A percentile compares a stretch with the other conserved stretches of the same genome.
Conservation (phyloP, 306 rosid species). For the Prunus salicina region DNA sequence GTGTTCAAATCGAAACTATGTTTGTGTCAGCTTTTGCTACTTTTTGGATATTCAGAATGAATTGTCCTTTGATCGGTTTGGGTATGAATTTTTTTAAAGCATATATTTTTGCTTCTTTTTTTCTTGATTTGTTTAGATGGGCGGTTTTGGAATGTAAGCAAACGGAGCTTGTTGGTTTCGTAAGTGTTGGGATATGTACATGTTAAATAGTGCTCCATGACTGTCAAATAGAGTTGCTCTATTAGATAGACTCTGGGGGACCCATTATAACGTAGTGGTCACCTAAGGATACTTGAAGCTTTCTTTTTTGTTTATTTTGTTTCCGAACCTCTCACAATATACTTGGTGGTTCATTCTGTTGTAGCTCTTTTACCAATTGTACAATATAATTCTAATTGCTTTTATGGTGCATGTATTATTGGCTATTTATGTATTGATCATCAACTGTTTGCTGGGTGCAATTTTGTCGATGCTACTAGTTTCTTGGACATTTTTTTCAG, state of each 20-base stretch:
- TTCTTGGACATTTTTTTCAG: background rate
- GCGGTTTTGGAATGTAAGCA: background rate
- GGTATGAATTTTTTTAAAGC: background rate
- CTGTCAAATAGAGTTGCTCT: background rate
- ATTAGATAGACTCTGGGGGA: background rate
- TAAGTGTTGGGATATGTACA: background rate
- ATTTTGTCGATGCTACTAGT: background rate
- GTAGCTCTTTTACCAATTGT: background rate
- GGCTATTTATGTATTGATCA: background rate
- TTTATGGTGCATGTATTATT: background rate
- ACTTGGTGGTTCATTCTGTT: background rate
- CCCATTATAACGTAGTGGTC: background rate
- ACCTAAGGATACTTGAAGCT: background rate
- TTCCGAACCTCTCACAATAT: background rate
- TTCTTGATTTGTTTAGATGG: background rate
- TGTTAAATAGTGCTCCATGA: background rate
- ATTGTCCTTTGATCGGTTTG: background rate
- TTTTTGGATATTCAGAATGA: no score
- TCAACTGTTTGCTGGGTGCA: background rate
- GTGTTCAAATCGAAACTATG: no score
- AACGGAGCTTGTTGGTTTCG: no score
- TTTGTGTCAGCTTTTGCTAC: no score
- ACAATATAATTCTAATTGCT: background rate
- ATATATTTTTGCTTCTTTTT: background rate
- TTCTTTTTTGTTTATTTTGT: background rate